Conservation (phyloP, 225 moss, liverwort and hornwort species). For the Thuidium tamariscinum region DNA sequence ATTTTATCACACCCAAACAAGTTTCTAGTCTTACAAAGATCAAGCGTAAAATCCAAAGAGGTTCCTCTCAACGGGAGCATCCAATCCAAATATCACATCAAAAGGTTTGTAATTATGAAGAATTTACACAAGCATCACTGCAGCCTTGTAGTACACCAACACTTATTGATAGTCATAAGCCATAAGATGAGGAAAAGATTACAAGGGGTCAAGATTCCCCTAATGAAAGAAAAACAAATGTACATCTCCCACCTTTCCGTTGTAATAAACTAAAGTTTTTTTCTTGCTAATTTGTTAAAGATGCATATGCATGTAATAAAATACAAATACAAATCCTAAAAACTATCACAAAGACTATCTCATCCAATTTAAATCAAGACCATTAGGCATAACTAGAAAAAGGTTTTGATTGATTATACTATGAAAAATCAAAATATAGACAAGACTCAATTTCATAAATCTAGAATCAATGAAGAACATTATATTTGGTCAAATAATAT, state of each 20-base stretch:
- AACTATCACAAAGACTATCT: not conserved
- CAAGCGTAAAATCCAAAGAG: constrained; percentile 9
- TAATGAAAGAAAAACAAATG: constrained; percentile 8
- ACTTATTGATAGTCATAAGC: not conserved
- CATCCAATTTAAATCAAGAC: not conserved
- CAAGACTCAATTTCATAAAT: not conserved
- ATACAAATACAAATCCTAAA: not conserved
- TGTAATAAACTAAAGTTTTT: not conserved
- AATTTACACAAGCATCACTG: not conserved
- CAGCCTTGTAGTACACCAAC: not conserved
- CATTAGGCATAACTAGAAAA: no score
- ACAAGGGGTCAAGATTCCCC: not conserved
- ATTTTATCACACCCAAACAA: constrained; percentile 11
- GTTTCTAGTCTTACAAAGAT: constrained; percentile 11
- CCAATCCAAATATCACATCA: not conserved
- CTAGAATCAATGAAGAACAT: not conserved
- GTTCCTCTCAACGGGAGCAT: not conserved
- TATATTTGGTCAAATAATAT: not conserved
- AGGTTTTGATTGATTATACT: not conserved
- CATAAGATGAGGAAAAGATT: not conserved
- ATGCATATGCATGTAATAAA: not conserved
- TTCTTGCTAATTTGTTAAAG: not conserved
- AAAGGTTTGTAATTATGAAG: not conserved
- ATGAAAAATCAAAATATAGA: not conserved
- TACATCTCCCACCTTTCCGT: not conserved